Percentiles rank a stretch among this genome's conserved stretches.
These are phyloP conservation scores for Isochrysis galbana DNA, from an alignment of 78 protist genomes.

Conservation along the genomic window DNA sequence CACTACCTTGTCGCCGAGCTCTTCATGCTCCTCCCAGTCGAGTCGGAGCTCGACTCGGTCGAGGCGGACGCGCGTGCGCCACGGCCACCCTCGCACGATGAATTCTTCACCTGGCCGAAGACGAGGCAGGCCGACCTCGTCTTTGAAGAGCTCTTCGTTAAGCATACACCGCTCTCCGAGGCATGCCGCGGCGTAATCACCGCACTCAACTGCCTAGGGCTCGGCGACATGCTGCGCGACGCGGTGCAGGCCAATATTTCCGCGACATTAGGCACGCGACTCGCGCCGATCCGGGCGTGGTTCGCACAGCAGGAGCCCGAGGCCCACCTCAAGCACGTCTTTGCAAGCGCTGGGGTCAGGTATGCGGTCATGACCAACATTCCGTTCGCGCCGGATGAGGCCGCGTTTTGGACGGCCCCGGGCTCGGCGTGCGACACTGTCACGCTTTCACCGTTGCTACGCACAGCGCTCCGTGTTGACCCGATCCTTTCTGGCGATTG, in stretches of 20 bases:
- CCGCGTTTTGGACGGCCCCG: neutral
- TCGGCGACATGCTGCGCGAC: neutral
- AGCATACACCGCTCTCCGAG: neutral
- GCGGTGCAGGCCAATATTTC: neutral
- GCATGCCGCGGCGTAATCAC: slow-evolving; percentile 10
- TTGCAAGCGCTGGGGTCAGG: neutral
- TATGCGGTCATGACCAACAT: slow-evolving; percentile 21
- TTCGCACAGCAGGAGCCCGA: neutral
- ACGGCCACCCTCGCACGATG: neutral
- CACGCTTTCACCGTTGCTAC: neutral
- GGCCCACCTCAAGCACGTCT: neutral
- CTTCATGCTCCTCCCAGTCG: neutral
- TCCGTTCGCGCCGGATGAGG: slow-evolving; percentile 22
- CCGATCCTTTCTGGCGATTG: slow-evolving; percentile 9
- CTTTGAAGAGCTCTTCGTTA: slow-evolving; percentile 15
- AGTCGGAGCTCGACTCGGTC: neutral
- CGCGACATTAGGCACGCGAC: too few species aligned
- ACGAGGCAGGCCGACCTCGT: slow-evolving; percentile 20
- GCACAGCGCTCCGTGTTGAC: slow-evolving; percentile 13
- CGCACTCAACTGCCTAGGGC: neutral
- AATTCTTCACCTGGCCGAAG: neutral
- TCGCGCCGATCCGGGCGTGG: neutral
- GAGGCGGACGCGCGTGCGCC: neutral
- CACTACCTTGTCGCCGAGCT: slow-evolving; percentile 29
- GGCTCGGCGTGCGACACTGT: neutral